Evolutionary conservation across 345 rosid species (phyloP), one percentile per base, ranked within the genome.

Genomic region (Aegle marmelos): DNA sequence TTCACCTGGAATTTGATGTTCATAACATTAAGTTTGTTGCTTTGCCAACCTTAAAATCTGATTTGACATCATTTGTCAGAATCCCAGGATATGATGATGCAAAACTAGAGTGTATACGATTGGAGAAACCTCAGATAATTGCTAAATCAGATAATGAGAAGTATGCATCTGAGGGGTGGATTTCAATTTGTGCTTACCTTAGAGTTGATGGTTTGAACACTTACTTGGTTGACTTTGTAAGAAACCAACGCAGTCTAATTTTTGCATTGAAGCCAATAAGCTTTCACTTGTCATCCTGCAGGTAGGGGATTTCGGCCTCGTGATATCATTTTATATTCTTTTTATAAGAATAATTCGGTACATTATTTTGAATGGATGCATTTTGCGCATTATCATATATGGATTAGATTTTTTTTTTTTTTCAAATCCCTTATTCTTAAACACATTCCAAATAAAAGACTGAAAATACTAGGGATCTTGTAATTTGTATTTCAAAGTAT

Each of bases 1-100:
- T 85, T 85, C 80, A 80, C 71, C 82, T 95, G 60, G 77, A 85
- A 84, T 76, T 95, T 88, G 89, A 91, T 80, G 79, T 93, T 79
- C 91, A 83, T 66, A 87, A 91, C 82, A 80, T 87, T 80, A 97
- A 95, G 81, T 78, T 87, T 80, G 87, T 84, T 70, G 83, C 86
- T 65, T 88, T 90, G 88, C 98, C 97, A 68, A 74, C 85, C 76
- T 79, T 87, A 78, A 86, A 84, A 76, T 85, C 81, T 65, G 89
- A 84, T 65, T 53, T 78, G 79, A 76, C 81, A 60, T 62, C 78
- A 67, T 84, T 78, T 48, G 45, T 83, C 73, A 79, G 78, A 70
- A 82, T 74, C 78, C 75, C 71, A 70, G 85, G 77, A 78, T 62
- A 73, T 69, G 83, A 85, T 76, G 87, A 82, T 76, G 79, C 79